A percentile compares a stretch with the other conserved stretches of the same genome.
Evolutionary conservation across 1,284 basidiomycete genomes (phyloP).

Genomic region (Ganoderma multipileum): DNA sequence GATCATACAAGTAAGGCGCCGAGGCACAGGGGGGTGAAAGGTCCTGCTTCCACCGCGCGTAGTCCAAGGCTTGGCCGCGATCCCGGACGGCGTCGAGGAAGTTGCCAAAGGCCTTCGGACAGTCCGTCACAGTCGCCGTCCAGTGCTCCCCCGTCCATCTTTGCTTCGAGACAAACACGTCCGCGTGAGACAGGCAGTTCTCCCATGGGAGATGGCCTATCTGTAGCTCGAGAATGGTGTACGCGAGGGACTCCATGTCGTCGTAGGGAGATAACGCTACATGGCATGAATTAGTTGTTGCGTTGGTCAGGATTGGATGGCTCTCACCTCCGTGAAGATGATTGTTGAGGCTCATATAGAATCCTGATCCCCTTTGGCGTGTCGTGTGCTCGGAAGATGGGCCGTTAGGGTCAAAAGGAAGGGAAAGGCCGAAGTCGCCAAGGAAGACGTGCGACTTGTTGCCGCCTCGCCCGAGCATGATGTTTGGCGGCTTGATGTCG

Average conservation of each 20-base stretch:
- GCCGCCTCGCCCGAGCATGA: neutral
- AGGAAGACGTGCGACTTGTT: neutral
- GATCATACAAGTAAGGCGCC: neutral
- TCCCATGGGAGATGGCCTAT: neutral
- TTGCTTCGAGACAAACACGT: neutral
- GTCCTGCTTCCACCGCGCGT: neutral
- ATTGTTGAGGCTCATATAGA: neutral
- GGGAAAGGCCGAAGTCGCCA: neutral
- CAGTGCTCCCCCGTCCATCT: neutral
- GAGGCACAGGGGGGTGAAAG: neutral
- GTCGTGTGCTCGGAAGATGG: neutral
- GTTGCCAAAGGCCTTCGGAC: neutral
- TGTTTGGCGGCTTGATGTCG: neutral
- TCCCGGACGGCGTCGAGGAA: neutral
- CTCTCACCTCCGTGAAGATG: neutral
- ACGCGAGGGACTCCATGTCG: neutral
- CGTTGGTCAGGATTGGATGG: neutral
- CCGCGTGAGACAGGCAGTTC: neutral
- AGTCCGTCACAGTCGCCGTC: neutral
- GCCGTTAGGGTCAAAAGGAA: neutral
- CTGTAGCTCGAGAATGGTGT: neutral
- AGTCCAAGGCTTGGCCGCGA: neutral
- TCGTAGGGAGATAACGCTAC: neutral
- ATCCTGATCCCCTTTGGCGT: neutral
- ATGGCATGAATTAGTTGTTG: neutral